Evolutionary conservation across 1,284 basidiomycete genomes (phyloP), one percentile per base, ranked within the genome.

Genomic region (Fistulinella staudtii): DNA sequence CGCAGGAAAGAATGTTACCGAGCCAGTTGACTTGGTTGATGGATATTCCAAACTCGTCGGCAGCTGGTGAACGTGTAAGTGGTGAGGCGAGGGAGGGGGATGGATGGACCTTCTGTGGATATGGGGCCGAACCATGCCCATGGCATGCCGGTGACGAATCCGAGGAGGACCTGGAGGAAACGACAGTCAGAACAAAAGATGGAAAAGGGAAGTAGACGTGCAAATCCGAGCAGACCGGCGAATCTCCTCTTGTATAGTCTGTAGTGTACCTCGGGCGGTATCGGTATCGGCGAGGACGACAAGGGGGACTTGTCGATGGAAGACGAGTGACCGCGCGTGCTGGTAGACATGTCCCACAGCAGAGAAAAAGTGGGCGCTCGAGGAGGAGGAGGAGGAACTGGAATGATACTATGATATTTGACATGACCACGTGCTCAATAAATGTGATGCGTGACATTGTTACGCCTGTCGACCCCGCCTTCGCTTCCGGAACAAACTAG

Each of bases 91-190:
- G n/a, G 13, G 1, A 8, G 17, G 8, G n/a, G 8, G 1, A 25
- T 5, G 8, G 14, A 29, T 67, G 31, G 46, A 88, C 86, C 72
- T 50, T 78, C 62, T 36, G 78, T 79, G 0, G 87, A 71, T 43
- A 90, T 87, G 2, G 88, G 84, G 8, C 85, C 87, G 57, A 89
- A 90, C 85, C 77, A 79, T 3, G 82, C 74, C 74, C 78, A 78
- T 11, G 73, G 66, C 77, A 85, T 79, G 2, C 76, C 85, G 2
- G 74, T 70, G 10, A 79, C 72, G 24, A 82, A 59, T 45, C 80
- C 85, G 20, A 89, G 63, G 8, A 79, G 30, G 15, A 80, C 70
- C 85, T 87, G 43, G 7, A 2, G 3, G 1, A 1, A 1, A 21
- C 52, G 22, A 40, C n/a, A n/a, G n/a, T n/a, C n/a, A n/a, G 18